A percentile compares a stretch with the other conserved stretches of the same genome.
Conservation (phyloP, 441 rosid species). For the Adansonia madagascariensis region DNA sequence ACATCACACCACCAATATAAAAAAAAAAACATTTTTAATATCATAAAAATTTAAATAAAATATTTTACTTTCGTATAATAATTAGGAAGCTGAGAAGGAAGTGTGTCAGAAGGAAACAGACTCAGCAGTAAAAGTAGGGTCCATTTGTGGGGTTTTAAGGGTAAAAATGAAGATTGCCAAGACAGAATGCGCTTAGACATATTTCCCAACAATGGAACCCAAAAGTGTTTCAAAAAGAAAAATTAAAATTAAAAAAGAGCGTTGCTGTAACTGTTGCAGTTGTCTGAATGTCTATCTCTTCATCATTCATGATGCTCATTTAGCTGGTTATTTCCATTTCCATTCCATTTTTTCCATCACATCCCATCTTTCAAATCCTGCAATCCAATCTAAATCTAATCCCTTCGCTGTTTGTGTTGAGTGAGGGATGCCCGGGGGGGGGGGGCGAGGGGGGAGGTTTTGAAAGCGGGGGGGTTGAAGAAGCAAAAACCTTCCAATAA, state of each 20-base stretch:
- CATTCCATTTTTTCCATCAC: background rate
- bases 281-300: background rate
- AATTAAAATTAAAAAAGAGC: background rate
- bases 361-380: constrained; percentile 24
- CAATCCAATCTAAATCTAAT: background rate
- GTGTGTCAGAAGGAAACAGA: constrained; percentile 43
- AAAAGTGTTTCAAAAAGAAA: background rate
- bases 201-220: constrained; percentile 1
- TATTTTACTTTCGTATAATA: background rate
- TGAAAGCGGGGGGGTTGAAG: background rate
- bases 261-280: background rate
- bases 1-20: constrained; percentile 41
- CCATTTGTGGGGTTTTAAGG: background rate
- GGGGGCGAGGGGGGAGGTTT: too few relatives aligned
- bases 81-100: constrained; percentile 6
- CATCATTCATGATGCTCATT: background rate
- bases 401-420: constrained; percentile 26
- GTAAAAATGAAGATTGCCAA: constrained; percentile 7
- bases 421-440: constrained; percentile 5
- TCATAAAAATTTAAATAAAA: background rate
- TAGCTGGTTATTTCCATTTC: background rate
- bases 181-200: background rate
- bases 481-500: constrained; percentile 56
- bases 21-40: background rate
- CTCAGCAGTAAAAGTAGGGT: constrained; percentile 25